Base-by-base conservation (phyloP, 73 alveolate genomes). In the Paramecium sexaurelia region DNA sequence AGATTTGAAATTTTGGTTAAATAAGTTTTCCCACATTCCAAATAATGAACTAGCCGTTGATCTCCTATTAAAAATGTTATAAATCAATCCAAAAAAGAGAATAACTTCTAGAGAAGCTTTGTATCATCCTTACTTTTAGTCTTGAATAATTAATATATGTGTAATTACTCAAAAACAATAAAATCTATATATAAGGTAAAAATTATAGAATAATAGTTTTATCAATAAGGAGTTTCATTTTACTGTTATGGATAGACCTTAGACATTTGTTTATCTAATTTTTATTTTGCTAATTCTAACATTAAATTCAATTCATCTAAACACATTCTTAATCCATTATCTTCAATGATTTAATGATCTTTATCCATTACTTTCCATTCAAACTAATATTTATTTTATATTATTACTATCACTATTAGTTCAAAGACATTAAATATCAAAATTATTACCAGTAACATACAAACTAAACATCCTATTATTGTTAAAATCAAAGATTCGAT, bases 71-170 rank as follows among this genome's bases (percentile, higher is more conserved):
- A 69, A 40, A n/a, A 41, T 75, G 47, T 17, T 88, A 15, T 15
- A 88, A 27, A 41, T 68, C 32, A 75, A 68, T 41, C 94, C 94
- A 5, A 66, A 47, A 45, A 88, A 47, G 32, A 69, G 94, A 88
- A 69, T 88, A 5, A 20, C 94, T 13, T 90, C 94, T 24, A 45
- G 41, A 7, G 89, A 88, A 26, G 94, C 94, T 22, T 88, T 88
- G 37, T 24, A 69, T 20, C 94, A 88, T 27, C 91, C 89, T 41
- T 88, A 56, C 37, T 88, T 88, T 24, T 20, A 61, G 19, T 3
- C 67, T 51, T 51, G 67, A 51, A 7, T 20, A 51, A n/a, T 51
- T 4, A 4, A n/a, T n/a, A 22, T 51, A 51, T 51, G n/a, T n/a
- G n/a, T n/a, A 51, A 51, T 51, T 17, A 51, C 67, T 51, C 13